phyloP scores from a whole-genome alignment of 23 red algal genomes.

The Cyanidioschyzon merolae region DNA sequence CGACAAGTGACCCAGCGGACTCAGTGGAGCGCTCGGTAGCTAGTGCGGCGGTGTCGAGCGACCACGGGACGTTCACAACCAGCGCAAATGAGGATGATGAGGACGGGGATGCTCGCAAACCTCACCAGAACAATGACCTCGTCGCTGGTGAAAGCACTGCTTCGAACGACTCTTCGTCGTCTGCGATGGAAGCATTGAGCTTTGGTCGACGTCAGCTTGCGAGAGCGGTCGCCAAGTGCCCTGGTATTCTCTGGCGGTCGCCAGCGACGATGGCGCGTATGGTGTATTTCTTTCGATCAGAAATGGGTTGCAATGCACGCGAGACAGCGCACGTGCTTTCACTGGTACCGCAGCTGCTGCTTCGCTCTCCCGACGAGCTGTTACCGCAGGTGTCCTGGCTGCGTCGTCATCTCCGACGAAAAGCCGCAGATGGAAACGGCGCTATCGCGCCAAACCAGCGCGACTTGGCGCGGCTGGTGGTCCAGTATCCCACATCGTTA shows the following conservation, averaged over 20 bases:
- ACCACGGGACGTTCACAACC: background rate
- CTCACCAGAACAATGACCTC: background rate
- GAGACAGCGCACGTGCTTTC: background rate
- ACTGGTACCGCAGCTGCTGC: constrained; percentile 1
- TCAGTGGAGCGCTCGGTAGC: no score
- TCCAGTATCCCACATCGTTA: background rate
- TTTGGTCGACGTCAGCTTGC: background rate
- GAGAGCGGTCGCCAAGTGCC: constrained; percentile 2
- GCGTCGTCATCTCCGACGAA: background rate
- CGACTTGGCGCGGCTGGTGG: background rate
- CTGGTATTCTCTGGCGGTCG: background rate
- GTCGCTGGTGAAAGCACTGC: background rate
- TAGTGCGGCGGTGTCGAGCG: background rate
- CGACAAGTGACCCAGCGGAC: no score
- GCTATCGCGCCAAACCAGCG: background rate
- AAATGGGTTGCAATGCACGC: background rate
- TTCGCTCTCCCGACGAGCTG: background rate
- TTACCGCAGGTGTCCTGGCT: background rate
- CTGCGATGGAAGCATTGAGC: background rate
- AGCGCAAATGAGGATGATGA: background rate
- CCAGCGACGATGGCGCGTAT: background rate
- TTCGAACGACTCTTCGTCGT: background rate
- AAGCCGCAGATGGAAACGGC: background rate
- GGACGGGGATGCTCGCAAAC: background rate
- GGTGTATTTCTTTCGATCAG: background rate